Base-by-base conservation (phyloP, 345 rosid genomes). In the Lepidium africanum region DNA sequence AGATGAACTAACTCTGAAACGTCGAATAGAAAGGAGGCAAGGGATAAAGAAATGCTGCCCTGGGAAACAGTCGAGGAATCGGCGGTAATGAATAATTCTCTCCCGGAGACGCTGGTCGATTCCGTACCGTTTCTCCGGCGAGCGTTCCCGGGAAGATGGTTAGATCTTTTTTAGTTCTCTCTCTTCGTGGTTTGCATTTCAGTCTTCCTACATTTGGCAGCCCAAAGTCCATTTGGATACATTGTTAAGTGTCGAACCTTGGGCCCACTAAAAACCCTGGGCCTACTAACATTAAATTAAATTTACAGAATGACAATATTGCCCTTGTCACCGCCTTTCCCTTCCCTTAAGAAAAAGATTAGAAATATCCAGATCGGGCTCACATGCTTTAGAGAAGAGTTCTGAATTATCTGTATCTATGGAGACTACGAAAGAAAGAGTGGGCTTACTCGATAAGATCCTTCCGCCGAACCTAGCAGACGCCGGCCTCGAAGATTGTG, bases 401-500 rank as follows among this genome's bases (percentile, higher is more conserved):
- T 58, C 53, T 16, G 64, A 42, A 47, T 37, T 14, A 15, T 61
- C 55, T 70, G 45, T 32, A 49, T 21, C 66, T 10, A 81, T 81
- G 84, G 82, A 81, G 61, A 63, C 80, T 49, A n/a, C 74, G 21
- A 75, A 68, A 51, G 84, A 72, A 63, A 47, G 49, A 25, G 32
- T 55, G 0, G 76, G 81, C 51, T 45, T 87, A 43, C 78, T 82
- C 5, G 74, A 75, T 32, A 71, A 49, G 32, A 83, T 89, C 63
- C 72, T 83, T 47, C 93, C 88, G 4, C 91, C 91, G 30, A 83
- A 79, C 1, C 71, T 85, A 3, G 86, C 82, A 51, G 91, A 89
- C 39, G 91, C 91, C 11, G 87, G 96, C 8, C 85, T 89, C 43
- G 91, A 85, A 54, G 89, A 89, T 68, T 86, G 89, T 57, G 90